A percentile compares a stretch with the other conserved stretches of the same genome.
Evolutionary conservation across 2,329 filamentous ascomycete species (phyloP).

Genomic region (Trichophyton mentagrophytes): DNA sequence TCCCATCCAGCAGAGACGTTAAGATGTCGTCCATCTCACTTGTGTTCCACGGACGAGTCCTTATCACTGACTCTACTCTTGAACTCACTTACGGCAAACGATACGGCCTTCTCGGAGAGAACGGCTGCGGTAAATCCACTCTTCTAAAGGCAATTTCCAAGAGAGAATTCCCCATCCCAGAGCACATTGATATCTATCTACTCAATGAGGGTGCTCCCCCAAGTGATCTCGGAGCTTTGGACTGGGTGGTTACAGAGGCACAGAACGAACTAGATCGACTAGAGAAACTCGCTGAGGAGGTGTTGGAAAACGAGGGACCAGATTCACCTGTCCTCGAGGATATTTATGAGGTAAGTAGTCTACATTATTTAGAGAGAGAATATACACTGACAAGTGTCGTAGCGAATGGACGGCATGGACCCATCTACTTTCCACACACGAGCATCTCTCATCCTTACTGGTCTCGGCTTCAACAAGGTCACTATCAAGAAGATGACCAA

Average conservation of each 20-base stretch:
- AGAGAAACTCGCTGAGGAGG: slow-evolving; percentile 75
- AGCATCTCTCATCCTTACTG: slow-evolving; percentile 89
- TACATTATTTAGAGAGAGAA: background rate
- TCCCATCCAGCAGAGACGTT: slow-evolving; percentile 75
- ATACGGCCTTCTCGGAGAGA: slow-evolving; percentile 93
- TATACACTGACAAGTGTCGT: slow-evolving; percentile 8
- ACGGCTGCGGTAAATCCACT: slow-evolving; percentile 99
- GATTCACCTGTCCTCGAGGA: slow-evolving; percentile 85
- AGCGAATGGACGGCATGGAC: slow-evolving; percentile 99
- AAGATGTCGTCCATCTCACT: slow-evolving; percentile 90
- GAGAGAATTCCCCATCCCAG: slow-evolving; percentile 89
- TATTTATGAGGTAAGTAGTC: slow-evolving; percentile 68
- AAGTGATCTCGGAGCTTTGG: slow-evolving; percentile 75
- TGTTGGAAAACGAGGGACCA: slow-evolving; percentile 83
- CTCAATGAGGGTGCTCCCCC: slow-evolving; percentile 93
- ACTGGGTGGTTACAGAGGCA: slow-evolving; percentile 94
- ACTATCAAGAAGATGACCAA: slow-evolving; percentile 99
- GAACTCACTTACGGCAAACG: slow-evolving; percentile 86
- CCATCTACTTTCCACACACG: slow-evolving; percentile 93
- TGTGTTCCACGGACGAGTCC: slow-evolving; percentile 94
- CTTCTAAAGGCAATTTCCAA: slow-evolving; percentile 85
- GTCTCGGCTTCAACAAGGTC: slow-evolving; percentile 97
- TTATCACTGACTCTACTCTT: slow-evolving; percentile 85
- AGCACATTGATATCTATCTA: slow-evolving; percentile 95
- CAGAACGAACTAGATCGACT: slow-evolving; percentile 84